These are phyloP conservation scores for Fonsecaea multimorphosa DNA, from an alignment of 2,329 filamentous ascomycete genomes.

Conservation along the genomic window DNA sequence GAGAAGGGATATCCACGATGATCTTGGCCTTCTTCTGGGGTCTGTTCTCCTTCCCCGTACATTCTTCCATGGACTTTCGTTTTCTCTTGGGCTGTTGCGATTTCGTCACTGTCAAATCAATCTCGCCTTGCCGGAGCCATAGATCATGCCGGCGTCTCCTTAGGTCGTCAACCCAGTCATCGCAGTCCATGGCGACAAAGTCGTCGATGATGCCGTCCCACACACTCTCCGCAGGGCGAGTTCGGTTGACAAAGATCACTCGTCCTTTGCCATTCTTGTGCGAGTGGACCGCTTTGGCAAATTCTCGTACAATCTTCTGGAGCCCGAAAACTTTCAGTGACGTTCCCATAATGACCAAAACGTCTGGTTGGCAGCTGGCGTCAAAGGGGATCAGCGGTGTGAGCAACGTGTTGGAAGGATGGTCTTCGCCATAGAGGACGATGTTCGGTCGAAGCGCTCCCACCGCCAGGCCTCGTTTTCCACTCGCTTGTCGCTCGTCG, in stretches of 20 bases:
- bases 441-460: slow-evolving; percentile 74
- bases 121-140: slow-evolving; percentile 53
- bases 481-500: slow-evolving; percentile 66
- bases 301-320: slow-evolving; percentile 73
- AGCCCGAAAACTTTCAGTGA: slow-evolving; percentile 74
- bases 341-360: slow-evolving; percentile 73
- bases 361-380: slow-evolving; percentile 67
- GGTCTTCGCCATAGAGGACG: slow-evolving; percentile 75
- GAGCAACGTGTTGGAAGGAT: slow-evolving; percentile 71
- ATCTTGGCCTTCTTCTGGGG: slow-evolving; percentile 34
- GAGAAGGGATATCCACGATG: slow-evolving; percentile 24
- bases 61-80: slow-evolving; percentile 33
- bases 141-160: slow-evolving; percentile 64
- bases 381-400: slow-evolving; percentile 73
- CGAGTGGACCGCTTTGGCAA: slow-evolving; percentile 71
- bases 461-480: slow-evolving; percentile 70
- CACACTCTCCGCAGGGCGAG: slow-evolving; percentile 72
- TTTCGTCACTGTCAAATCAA: slow-evolving; percentile 40
- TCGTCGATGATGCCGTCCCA: slow-evolving; percentile 77
- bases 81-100: slow-evolving; percentile 33
- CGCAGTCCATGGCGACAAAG: slow-evolving; percentile 77
- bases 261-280: slow-evolving; percentile 64
- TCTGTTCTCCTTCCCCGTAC: slow-evolving; percentile 16
- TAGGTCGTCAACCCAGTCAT: slow-evolving; percentile 72
- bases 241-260: slow-evolving; percentile 75